phyloP scores from a whole-genome alignment of 1,284 basidiomycete genomes.

The Trametes versicolor region DNA sequence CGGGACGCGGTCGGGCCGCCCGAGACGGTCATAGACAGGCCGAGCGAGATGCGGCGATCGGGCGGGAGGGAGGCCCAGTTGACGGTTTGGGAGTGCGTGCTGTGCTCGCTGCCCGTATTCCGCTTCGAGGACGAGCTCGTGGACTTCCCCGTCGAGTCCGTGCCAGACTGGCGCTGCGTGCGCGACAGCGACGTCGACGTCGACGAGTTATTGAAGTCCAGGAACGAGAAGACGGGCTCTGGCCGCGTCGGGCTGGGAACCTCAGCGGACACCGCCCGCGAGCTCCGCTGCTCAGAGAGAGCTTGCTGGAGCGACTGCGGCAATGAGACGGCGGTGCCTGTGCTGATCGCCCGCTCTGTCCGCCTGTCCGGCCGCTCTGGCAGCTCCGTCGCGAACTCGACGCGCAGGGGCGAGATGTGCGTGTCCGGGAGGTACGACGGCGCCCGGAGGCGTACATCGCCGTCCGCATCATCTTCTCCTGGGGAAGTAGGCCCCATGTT shows the following conservation, averaged over 20 bases:
- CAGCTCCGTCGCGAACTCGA: slow-evolving; percentile 42
- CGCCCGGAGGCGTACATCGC: slow-evolving; percentile 8
- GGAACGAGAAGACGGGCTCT: slow-evolving; percentile 59
- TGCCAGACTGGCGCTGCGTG: slow-evolving; percentile 39
- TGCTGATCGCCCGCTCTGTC: slow-evolving; percentile 38
- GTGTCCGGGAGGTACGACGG: slow-evolving; percentile 31
- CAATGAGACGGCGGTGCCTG: slow-evolving; percentile 40
- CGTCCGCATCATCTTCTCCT: slow-evolving; percentile 14
- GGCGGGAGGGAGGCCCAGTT: slow-evolving; percentile 32
- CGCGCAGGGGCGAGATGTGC: slow-evolving; percentile 38
- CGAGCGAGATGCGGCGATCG: slow-evolving; percentile 42
- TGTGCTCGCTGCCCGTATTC: slow-evolving; percentile 34
- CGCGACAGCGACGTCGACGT: slow-evolving; percentile 43
- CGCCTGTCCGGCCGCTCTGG: slow-evolving; percentile 36
- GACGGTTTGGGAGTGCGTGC: slow-evolving; percentile 23
- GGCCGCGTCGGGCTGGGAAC: slow-evolving; percentile 30
- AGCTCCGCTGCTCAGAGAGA: slow-evolving; percentile 26
- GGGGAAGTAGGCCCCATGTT: slow-evolving; percentile 23
- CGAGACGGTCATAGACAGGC: slow-evolving; percentile 43
- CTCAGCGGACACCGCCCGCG: slow-evolving; percentile 6
- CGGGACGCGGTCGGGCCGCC: slow-evolving; percentile 41
- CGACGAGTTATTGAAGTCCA: slow-evolving; percentile 65
- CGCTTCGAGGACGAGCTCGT: slow-evolving; percentile 38
- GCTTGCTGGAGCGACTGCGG: slow-evolving; percentile 41
- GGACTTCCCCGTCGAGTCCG: slow-evolving; percentile 39